These are phyloP conservation scores for Neckera pumila DNA, from an alignment of 225 moss, liverwort and hornwort genomes.

Conservation along the genomic window DNA sequence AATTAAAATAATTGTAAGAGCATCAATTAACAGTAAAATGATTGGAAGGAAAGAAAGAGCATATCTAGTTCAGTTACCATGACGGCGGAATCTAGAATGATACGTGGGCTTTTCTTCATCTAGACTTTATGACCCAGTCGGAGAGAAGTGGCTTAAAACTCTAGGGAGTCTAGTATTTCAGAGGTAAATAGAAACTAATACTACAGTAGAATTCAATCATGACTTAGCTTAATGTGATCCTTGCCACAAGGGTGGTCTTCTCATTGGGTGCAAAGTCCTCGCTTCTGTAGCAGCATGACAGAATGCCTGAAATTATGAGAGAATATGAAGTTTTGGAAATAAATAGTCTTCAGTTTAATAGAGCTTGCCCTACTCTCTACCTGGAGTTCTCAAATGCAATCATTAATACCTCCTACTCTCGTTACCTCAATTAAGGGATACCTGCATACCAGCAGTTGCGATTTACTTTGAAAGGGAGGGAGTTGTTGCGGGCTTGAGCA, in stretches of 20 bases:
- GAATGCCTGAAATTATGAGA: background rate
- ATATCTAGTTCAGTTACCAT: background rate
- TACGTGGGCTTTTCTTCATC: background rate
- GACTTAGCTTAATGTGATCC: background rate
- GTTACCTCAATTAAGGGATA: background rate
- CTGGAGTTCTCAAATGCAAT: background rate
- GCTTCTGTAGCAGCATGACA: background rate
- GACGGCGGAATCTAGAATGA: background rate
- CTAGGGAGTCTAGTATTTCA: background rate
- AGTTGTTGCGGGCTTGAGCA: constrained; percentile 45
- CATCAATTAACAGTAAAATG: background rate
- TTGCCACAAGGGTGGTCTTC: background rate
- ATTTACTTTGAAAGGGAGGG: constrained; percentile 16
- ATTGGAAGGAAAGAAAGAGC: background rate
- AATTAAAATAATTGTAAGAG: background rate
- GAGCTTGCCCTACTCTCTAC: background rate
- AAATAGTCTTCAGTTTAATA: background rate
- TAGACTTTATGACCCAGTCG: background rate
- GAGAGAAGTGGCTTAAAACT: background rate
- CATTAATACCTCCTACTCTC: background rate
- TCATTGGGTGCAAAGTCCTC: background rate
- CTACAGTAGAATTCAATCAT: background rate
- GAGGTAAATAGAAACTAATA: background rate
- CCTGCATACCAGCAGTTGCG: background rate
- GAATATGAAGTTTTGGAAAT: background rate